Evolutionary conservation across 257 asterid genomes (phyloP), one percentile per base, ranked within the genome.

Genomic region (Solanum etuberosum): DNA sequence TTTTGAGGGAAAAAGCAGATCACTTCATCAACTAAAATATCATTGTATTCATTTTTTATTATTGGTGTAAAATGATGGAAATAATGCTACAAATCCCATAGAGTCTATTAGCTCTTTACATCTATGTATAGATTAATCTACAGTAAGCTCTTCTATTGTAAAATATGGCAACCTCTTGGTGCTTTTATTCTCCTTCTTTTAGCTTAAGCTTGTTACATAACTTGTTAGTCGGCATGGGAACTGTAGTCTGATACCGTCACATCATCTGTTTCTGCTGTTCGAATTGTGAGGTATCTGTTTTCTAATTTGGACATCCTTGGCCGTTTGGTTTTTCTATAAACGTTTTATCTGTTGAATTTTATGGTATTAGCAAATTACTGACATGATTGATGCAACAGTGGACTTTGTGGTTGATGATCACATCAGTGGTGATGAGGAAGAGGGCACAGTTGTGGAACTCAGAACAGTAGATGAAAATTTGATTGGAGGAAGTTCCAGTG

Each of bases 371-470:
- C 11, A 43, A 71, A 82, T 86, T 32, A 83, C 16, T 46, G 73
- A 86, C 80, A 1, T 20, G 32, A 20, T 63, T 86, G 57, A 86
- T 83, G 34, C 63, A 84, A 84, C 87, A 90, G 88, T 97, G 99
- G 99, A 97, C 90, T 95, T 91, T 93, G 98, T 91, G 91, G 92
- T 95, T 86, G 98, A 94, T 87, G 93, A 91, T 90, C 96, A 92
- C 87, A 86, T 92, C 88, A 91, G 94, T 71, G 96, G 94, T 8
- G 98, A 94, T 91, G 93, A 93, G 80, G 94, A 96, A 48, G 98
- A 96, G 85, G 90, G 94, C 89, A 92, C 97, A 29, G 80, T 93
- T 83, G 91, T 93, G 42, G 96, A 90, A 46, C 91, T 89, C 82
- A 87, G 91, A 90, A 81, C 91, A 59, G 93, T 92, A 74, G 96